Evolutionary conservation across 257 asterid genomes (phyloP), one percentile per base, ranked within the genome.

Genomic region (Plantago major): DNA sequence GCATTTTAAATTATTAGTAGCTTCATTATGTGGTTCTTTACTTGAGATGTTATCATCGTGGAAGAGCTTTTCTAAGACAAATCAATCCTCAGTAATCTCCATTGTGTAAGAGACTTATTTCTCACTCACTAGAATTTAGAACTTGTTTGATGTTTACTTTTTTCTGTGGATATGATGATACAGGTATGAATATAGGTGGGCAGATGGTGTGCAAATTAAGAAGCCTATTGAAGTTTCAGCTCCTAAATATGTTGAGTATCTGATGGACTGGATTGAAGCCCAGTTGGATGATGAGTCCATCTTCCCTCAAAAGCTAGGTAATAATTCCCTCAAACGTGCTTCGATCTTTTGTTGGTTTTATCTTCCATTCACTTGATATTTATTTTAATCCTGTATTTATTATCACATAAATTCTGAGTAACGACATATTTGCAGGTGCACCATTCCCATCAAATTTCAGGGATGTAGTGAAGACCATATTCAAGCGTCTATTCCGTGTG

Each of bases 171-270:
- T 58, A 60, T 11, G 37, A 5, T 50, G 12, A 58, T 76, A 65
- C 83, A 91, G 96, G 84, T 91, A 91, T 3, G 96, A 88, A 70
- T 91, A 91, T 59, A 84, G 96, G 72, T 88, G 96, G 98, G 98
- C 98, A 30, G 98, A 91, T 52, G 98, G 98, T 30, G 85, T 88
- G 40, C 80, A 71, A 57, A 88, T 91, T 56, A 91, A 91, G 84
- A 91, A 88, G 73, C 98, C 98, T 14, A 88, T 91, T 51, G 95
- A 85, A 74, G 98, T 91, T 77, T 88, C 98, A 9, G 85, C 85
- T 48, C 85, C 85, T n/a, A 76, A 79, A 55, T 76, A 79, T 51
- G 79, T 79, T 9, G 81, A 79, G 62, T 79, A 79, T 56, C 49
- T 79, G 56, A 79, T 79, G 84, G 84, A 71, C 66, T 79, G 84